phyloP scores from a whole-genome alignment of 1,284 basidiomycete genomes.

The Tetrapyrgos nigripes region DNA sequence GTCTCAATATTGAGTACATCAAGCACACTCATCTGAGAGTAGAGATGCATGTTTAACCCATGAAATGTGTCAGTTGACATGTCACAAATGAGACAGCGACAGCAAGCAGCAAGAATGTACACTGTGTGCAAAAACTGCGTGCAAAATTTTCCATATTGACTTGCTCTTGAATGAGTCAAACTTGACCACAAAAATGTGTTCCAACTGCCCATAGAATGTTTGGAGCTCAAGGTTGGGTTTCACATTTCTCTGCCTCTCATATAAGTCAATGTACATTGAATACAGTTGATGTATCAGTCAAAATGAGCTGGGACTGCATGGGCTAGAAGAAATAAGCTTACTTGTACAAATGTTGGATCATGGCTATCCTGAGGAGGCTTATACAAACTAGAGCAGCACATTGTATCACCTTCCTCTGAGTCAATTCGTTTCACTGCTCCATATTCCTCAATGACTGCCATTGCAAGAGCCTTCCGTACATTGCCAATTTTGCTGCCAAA shows the following conservation, averaged over 20 bases:
- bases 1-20: too few relatives aligned
- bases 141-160: too few relatives aligned
- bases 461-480: not conserved
- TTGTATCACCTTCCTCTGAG: constrained; percentile 24
- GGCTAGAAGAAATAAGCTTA: constrained; percentile 14
- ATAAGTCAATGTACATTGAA: constrained; percentile 21
- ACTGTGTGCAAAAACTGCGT: too few relatives aligned
- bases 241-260: constrained; percentile 8
- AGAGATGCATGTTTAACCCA: too few relatives aligned
- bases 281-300: constrained; percentile 19
- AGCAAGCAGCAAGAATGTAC: too few relatives aligned
- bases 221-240: constrained; percentile 7
- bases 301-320: not conserved
- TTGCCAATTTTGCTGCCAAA: not conserved
- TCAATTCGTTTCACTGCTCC: constrained; percentile 23
- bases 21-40: too few relatives aligned
- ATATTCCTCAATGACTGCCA: constrained; percentile 18
- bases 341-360: constrained; percentile 30
- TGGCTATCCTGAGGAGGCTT: constrained; percentile 13
- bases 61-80: too few relatives aligned
- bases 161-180: too few relatives aligned
- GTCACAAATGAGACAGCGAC: too few relatives aligned
- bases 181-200: constrained; percentile 23
- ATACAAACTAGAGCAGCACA: constrained; percentile 17
- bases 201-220: constrained; percentile 28